Evolutionary conservation across 2,329 filamentous ascomycete species (phyloP).

Genomic region (Pseudofabraea citricarpa): DNA sequence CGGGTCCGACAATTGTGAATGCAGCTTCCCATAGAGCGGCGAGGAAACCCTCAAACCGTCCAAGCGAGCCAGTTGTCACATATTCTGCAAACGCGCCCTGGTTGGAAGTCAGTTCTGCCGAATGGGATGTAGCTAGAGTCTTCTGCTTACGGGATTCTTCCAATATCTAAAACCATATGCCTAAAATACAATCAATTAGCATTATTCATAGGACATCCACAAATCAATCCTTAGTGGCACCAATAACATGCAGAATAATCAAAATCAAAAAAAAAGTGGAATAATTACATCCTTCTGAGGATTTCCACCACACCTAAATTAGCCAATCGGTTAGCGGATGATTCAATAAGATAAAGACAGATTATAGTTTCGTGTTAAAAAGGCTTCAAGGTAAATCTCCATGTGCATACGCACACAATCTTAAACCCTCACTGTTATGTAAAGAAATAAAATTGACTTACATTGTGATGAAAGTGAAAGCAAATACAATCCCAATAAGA

Average conservation of each 20-base stretch:
- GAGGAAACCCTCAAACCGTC: conserved; percentile 65
- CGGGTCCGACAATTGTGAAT: conserved; percentile 50
- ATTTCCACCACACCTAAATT: conserved; percentile 64
- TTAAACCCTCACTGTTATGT: not conserved
- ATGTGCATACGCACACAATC: no score
- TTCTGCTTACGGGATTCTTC: conserved; percentile 41
- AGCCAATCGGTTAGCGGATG: not conserved
- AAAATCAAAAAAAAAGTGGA: no score
- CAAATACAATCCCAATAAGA: conserved; percentile 41
- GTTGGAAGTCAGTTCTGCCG: conserved; percentile 29
- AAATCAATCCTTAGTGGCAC: no score
- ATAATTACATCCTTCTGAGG: conserved; percentile 60
- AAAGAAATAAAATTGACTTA: not conserved
- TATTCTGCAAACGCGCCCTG: conserved; percentile 61
- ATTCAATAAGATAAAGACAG: no score
- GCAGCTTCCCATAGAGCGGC: conserved; percentile 46
- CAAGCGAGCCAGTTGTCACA: conserved; percentile 57
- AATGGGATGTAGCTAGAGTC: no score
- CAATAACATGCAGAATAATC: no score
- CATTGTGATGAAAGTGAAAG: conserved; percentile 70
- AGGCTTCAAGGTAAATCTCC: no score
- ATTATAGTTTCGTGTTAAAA: no score
- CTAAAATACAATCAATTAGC: no score
- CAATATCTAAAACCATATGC: conserved; percentile 69
- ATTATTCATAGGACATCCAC: no score